Evolutionary conservation across 2,329 filamentous ascomycete genomes (phyloP).

Genomic region (Phialophora expanda): DNA sequence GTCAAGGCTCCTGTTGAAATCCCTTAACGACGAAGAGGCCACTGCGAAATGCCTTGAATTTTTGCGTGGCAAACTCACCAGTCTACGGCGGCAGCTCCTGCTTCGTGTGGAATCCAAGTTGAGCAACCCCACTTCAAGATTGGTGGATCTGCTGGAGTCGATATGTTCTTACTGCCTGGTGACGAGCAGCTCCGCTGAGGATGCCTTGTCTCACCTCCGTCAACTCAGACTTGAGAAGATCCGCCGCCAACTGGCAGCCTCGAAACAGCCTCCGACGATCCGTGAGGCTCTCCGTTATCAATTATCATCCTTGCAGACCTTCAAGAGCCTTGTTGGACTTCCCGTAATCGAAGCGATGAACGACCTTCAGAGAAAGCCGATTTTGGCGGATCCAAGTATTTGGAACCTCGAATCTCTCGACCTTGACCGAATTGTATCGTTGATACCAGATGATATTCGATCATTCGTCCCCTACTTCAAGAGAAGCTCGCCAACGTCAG

Average conservation of each 20-base stretch:
- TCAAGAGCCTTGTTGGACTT: conserved; percentile 75
- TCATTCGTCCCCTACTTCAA: conserved; percentile 87
- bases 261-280: conserved; percentile 59
- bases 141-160: conserved; percentile 67
- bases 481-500: conserved; percentile 73
- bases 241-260: conserved; percentile 62
- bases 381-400: conserved; percentile 74
- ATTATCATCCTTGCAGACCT: conserved; percentile 75
- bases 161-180: conserved; percentile 82
- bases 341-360: conserved; percentile 72
- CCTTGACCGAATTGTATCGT: conserved; percentile 76
- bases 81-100: conserved; percentile 68
- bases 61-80: conserved; percentile 67
- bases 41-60: conserved; percentile 63
- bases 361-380: conserved; percentile 69
- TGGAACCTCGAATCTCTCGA: conserved; percentile 59
- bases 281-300: conserved; percentile 73
- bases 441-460: conserved; percentile 81
- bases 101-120: conserved; percentile 65
- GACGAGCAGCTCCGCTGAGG: conserved; percentile 77
- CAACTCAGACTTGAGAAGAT: conserved; percentile 73
- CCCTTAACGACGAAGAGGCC: conserved; percentile 62
- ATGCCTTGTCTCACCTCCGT: conserved; percentile 79
- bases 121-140: conserved; percentile 51
- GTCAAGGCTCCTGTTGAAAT: conserved; percentile 75